Percentiles rank a stretch among this genome's conserved stretches.
phyloP scores from a whole-genome alignment of 805 yeast genomes.

The Spencermartinsiella europaea region DNA sequence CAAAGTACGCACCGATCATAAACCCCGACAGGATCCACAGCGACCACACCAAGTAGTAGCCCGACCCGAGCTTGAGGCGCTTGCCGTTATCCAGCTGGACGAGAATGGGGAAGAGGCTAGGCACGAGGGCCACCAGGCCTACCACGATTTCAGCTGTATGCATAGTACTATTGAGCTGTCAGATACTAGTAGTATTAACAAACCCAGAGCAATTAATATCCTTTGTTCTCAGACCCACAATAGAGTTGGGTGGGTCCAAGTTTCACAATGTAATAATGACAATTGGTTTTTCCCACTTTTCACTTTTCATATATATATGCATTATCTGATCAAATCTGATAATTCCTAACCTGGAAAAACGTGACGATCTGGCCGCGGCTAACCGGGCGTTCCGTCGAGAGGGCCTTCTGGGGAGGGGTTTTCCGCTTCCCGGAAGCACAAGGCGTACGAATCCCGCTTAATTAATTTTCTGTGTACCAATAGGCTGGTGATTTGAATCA shows the following conservation, averaged over 20 bases:
- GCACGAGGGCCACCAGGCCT: conserved; percentile 9
- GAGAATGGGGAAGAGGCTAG: conserved; percentile 13
- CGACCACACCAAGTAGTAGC: conserved; percentile 7
- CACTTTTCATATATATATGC: background rate
- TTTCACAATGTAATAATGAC: no score
- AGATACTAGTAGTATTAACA: background rate
- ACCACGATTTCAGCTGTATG: conserved; percentile 4
- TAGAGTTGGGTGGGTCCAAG: no score
- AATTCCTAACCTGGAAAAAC: background rate
- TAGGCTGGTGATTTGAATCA: no score
- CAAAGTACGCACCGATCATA: conserved; percentile 9
- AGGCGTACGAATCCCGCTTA: no score
- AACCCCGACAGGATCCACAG: conserved; percentile 9
- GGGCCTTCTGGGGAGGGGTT: no score
- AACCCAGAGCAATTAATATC: background rate
- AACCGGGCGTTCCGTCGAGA: background rate
- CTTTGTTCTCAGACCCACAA: background rate
- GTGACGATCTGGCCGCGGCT: background rate
- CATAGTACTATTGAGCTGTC: background rate
- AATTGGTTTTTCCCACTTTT: no score
- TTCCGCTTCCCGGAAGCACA: no score
- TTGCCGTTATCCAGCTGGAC: conserved; percentile 14
- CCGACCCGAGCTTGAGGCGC: background rate
- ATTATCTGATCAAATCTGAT: background rate
- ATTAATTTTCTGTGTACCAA: no score